Evolutionary conservation across 441 rosid species (phyloP).

Genomic region (Jatropha podagrica): DNA sequence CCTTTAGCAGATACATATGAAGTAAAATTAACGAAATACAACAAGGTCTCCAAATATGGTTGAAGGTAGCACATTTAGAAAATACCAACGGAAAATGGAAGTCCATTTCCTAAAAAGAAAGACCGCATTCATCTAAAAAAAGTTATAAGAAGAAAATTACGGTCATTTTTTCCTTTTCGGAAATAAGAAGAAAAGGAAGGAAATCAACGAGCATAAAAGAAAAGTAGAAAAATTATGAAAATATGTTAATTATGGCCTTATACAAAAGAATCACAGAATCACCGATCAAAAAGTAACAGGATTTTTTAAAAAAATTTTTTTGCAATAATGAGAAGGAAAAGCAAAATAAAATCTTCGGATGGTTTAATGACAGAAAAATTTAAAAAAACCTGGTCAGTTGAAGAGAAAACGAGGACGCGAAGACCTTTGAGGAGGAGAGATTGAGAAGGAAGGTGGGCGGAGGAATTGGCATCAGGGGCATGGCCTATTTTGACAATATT

Average conservation of each 20-base stretch:
- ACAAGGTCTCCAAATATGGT: background rate
- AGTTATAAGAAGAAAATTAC: background rate
- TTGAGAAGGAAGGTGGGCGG: slow-evolving; percentile 28
- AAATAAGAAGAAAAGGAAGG: too few relatives aligned
- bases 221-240: too few relatives aligned
- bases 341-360: background rate
- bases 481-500: slow-evolving; percentile 38
- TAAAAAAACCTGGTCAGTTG: slow-evolving; percentile 35
- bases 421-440: slow-evolving; percentile 39
- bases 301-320: too few relatives aligned
- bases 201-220: background rate
- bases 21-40: background rate
- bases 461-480: slow-evolving; percentile 37
- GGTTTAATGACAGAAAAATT: background rate
- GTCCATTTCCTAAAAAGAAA: background rate
- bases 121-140: background rate
- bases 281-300: background rate
- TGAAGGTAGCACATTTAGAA: background rate
- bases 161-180: background rate
- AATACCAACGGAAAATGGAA: background rate
- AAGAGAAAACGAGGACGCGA: slow-evolving; percentile 42
- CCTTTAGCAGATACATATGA: background rate
- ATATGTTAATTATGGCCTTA: background rate
- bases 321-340: too few relatives aligned
- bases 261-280: background rate